A percentile compares a stretch with the other conserved stretches of the same genome.
Evolutionary conservation across 768 basidiomycete species (phyloP).

Genomic region (Neoboletus subvelutipes): DNA sequence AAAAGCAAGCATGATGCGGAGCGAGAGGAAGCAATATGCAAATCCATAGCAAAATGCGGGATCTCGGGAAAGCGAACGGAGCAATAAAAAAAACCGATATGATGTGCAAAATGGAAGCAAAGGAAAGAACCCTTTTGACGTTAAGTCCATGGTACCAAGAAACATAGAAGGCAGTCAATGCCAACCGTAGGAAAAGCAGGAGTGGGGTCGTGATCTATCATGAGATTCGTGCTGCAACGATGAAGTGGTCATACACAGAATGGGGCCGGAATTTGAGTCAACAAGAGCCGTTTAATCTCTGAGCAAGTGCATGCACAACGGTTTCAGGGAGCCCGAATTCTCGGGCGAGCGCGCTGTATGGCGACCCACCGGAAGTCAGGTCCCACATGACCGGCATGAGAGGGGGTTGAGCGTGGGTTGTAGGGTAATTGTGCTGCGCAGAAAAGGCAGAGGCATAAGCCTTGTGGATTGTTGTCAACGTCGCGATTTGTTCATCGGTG

Average conservation of each 20-base stretch:
- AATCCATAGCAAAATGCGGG: conserved; percentile 28
- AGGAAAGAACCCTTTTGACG: conserved; percentile 2
- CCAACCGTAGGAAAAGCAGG: conserved; percentile 10
- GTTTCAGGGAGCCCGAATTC: conserved; percentile 76
- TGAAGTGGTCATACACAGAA: background rate
- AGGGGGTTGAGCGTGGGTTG: conserved; percentile 10
- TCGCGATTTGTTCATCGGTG: conserved; percentile 56
- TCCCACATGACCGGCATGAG: conserved; percentile 25
- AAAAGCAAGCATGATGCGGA: conserved; percentile 16
- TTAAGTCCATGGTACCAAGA: conserved; percentile 27
- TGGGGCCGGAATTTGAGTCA: conserved; percentile 8
- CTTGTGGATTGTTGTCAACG: conserved; percentile 45
- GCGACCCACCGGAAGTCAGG: conserved; percentile 17
- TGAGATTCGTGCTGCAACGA: conserved; percentile 11
- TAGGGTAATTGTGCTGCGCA: conserved; percentile 6
- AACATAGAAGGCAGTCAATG: conserved; percentile 31
- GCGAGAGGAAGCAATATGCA: conserved; percentile 23
- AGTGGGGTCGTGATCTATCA: conserved; percentile 19
- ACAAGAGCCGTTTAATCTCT: conserved; percentile 43
- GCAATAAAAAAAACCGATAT: conserved; percentile 18
- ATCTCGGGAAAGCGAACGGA: conserved; percentile 13
- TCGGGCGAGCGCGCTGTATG: conserved; percentile 56
- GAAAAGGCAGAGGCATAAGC: conserved; percentile 24
- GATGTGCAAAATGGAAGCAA: conserved; percentile 19
- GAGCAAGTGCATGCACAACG: conserved; percentile 64